phyloP scores from a whole-genome alignment of 768 basidiomycete species.

The Lentinula sp. region DNA sequence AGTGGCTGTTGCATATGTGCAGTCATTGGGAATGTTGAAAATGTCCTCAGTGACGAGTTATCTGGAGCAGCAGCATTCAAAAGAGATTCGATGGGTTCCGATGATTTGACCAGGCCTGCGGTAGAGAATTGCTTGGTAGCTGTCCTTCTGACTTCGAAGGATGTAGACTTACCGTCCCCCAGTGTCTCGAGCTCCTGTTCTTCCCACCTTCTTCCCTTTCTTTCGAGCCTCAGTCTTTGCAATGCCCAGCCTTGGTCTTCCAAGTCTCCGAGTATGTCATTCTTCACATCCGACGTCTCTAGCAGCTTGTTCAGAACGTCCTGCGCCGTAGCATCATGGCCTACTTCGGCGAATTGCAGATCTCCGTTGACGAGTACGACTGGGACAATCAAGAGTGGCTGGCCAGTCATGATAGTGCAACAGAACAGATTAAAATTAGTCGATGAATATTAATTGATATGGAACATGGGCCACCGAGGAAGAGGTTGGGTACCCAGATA shows the following conservation, averaged over 20 bases:
- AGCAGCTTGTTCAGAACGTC: slow-evolving; percentile 54
- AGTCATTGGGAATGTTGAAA: slow-evolving; percentile 66
- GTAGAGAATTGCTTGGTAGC: not conserved
- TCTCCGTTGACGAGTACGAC: slow-evolving; percentile 51
- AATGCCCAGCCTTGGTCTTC: slow-evolving; percentile 62
- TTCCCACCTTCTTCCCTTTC: slow-evolving; percentile 59
- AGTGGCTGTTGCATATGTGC: slow-evolving; percentile 60
- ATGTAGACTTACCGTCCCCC: slow-evolving; percentile 47
- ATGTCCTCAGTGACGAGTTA: slow-evolving; percentile 39
- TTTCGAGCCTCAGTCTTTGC: slow-evolving; percentile 56
- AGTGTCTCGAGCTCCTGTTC: slow-evolving; percentile 62
- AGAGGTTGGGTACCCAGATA: no score
- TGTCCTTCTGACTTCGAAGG: not conserved
- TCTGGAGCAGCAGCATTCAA: slow-evolving; percentile 33
- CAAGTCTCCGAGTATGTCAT: slow-evolving; percentile 51
- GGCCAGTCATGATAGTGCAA: not conserved
- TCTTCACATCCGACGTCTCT: slow-evolving; percentile 35
- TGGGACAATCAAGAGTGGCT: slow-evolving; percentile 31
- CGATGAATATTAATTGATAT: no score
- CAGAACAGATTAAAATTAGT: not conserved
- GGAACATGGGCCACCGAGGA: no score
- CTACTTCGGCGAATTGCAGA: slow-evolving; percentile 54
- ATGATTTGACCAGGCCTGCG: slow-evolving; percentile 44
- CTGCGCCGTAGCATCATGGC: slow-evolving; percentile 44
- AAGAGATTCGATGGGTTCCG: slow-evolving; percentile 44